phyloP scores from a whole-genome alignment of 2,329 filamentous ascomycete species.

The Diaporthe sp. region DNA sequence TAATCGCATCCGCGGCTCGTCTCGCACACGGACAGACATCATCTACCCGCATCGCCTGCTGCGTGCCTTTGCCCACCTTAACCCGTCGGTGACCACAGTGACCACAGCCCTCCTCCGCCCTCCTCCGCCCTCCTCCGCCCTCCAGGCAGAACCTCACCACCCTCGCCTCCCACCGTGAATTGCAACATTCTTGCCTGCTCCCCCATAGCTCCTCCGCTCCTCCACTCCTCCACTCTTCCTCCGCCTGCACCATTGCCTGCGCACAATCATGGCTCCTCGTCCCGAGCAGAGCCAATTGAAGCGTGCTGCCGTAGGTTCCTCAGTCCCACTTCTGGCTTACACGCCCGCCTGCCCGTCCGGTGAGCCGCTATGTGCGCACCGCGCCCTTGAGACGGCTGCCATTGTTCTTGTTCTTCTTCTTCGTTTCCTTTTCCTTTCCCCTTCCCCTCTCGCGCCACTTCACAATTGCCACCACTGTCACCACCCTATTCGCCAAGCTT shows the following conservation, averaged over 20 bases:
- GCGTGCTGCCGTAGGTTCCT: slow-evolving; percentile 42
- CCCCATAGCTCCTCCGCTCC: slow-evolving; percentile 15
- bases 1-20: slow-evolving; percentile 15
- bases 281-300: slow-evolving; percentile 44
- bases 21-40: slow-evolving; percentile 5
- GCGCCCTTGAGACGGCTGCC: background rate
- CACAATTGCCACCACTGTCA: background rate
- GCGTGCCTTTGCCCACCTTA: background rate
- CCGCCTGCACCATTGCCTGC: slow-evolving; percentile 18
- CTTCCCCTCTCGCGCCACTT: background rate
- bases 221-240: slow-evolving; percentile 9
- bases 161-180: slow-evolving; percentile 14
- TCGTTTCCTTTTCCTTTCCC: too few relatives aligned
- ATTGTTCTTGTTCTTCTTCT: too few relatives aligned
- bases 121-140: too few relatives aligned
- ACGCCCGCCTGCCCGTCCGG: background rate
- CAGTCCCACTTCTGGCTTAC: slow-evolving; percentile 26
- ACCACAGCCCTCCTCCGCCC: background rate
- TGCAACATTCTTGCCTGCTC: slow-evolving; percentile 14
- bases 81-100: background rate
- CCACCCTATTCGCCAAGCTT: background rate
- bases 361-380: too few relatives aligned
- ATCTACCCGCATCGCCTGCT: slow-evolving; percentile 8
- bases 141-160: slow-evolving; percentile 24
- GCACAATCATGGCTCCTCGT: slow-evolving; percentile 39